Conservation (phyloP, 192 early-diverging fungal genomes). For the Linnemannia schmuckeri region DNA sequence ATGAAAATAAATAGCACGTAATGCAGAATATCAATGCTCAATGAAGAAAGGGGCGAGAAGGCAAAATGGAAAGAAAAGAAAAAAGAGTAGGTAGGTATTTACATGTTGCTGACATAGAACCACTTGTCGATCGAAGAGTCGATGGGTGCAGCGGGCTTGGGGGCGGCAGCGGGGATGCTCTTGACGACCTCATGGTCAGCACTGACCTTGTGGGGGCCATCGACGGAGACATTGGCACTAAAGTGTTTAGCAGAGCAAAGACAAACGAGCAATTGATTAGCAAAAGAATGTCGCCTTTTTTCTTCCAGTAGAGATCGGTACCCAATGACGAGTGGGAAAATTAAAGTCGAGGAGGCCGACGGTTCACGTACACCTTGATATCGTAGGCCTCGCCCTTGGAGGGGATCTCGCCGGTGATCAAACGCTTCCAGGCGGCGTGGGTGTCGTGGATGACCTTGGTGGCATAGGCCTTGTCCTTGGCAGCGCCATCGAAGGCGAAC, state of each 20-base stretch:
- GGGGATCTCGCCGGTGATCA: slow-evolving; percentile 77
- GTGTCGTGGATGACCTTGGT: slow-evolving; percentile 91
- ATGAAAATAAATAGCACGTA: neutral
- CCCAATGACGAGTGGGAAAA: neutral
- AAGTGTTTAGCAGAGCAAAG: neutral
- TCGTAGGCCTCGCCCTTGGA: slow-evolving; percentile 78
- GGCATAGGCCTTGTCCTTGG: slow-evolving; percentile 88
- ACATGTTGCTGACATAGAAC: slow-evolving; percentile 52
- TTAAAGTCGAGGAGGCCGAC: neutral
- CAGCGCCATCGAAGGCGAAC: slow-evolving; percentile 95
- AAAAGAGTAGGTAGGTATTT: slow-evolving; percentile 10
- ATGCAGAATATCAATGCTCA: neutral
- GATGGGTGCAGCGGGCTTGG: slow-evolving; percentile 75
- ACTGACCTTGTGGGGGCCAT: slow-evolving; percentile 80
- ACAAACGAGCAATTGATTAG: neutral
- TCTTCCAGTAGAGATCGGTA: neutral
- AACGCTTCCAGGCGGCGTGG: slow-evolving; percentile 90
- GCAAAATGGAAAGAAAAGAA: neutral
- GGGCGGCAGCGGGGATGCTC: slow-evolving; percentile 69
- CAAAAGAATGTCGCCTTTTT: neutral
- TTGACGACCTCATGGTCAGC: slow-evolving; percentile 67
- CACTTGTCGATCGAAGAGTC: slow-evolving; percentile 72
- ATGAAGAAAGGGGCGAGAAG: neutral
- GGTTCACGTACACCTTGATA: slow-evolving; percentile 73
- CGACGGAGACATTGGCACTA: slow-evolving; percentile 76